Base-by-base conservation (phyloP, 176 grass and related monocot genomes). In the Juncus inflexus region DNA sequence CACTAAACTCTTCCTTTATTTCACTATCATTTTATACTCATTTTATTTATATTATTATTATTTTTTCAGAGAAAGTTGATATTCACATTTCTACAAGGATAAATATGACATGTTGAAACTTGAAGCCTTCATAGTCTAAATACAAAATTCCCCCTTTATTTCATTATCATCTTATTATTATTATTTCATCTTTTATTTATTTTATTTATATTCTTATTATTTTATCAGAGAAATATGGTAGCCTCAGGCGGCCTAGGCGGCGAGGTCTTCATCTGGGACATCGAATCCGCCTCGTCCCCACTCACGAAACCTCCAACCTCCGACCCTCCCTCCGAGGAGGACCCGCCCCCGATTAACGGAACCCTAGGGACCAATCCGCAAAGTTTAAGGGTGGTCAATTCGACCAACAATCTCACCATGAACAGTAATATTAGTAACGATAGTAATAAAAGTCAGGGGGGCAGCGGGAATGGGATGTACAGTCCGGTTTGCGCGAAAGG, bases 251-350 rank as follows among this genome's bases (percentile, higher is more conserved):
- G 89, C 42, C 85, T 99, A 80, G 83, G 88, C 63, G 94, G 88
- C 50, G 94, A 99, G 82, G 94, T 92, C 64, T 97, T 89, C 56
- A 86, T 97, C 77, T 97, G 94, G 94, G 88, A 97, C 72, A 77
- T 97, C 74, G 94, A 97, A 66, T 82, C 88, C 63, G 83, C 85
- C 75, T 75, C 89, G 80, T 65, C 71, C 66, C 85, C 94, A 55
- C 52, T 89, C 63, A 63, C 55, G 52, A 97, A 89, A 67, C 9
- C 43, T 2, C 19, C 19, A 28, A 28, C 19, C 19, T 86, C 85
- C 79, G 74, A 78, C 56, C 84, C 91, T 62, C 9, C 79, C 61
- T 12, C 15, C 58, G 83, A 79, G 69, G 87, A 86, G 52, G 88
- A 92, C 47, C 82, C 91, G 61, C 12, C 8, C 12, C 7, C 75